Evolutionary conservation across 805 yeast species (phyloP), one percentile per base, ranked within the genome.

Genomic region (Myxozyma neotropica): DNA sequence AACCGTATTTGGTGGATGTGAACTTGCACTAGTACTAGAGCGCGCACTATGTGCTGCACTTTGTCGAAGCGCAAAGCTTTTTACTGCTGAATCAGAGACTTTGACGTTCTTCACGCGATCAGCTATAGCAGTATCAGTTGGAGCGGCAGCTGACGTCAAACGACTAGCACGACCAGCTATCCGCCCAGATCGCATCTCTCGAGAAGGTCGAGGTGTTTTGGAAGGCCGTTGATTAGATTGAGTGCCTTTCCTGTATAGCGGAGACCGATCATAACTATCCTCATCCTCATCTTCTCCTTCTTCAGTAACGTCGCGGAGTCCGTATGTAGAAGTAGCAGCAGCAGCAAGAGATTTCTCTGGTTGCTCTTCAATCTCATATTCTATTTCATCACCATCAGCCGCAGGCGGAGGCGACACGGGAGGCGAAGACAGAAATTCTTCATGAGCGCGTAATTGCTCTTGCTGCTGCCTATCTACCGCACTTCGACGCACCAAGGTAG

Each of bases 41-140:
- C 43, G 60, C 1, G 35, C 52, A 23, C 15, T 44, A 19, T 6
- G 19, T 38, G 45, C 13, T 13, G 17, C 27, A 23, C 47, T 39
- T 27, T 44, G 45, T 10, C 53, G 53, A 7, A 49, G 48, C 7
- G 59, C 42, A 45, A 61, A 61, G 27, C 46, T 48, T 47, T 61
- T 61, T 40, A 61, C 49, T 2, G 65, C 65, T 3, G 65, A 61
- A 24, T 61, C 65, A 3, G 65, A 47, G 15, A 61, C 59, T n/a
- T 54, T 50, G 39, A 61, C 57, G 21, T 57, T 58, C 26, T 53
- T 57, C 17, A 61, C 65, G 4, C 62, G 51, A 13, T 63, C 54
- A 4, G 57, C 62, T 23, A 61, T 55, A 10, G 50, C 65, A 1
- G 65, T 57, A 23, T 50, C 57, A 19, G 65, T 33, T 10, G 61